These are phyloP conservation scores for Voacanga thouarsii DNA, from an alignment of 257 asterid species.

Conservation along the genomic window DNA sequence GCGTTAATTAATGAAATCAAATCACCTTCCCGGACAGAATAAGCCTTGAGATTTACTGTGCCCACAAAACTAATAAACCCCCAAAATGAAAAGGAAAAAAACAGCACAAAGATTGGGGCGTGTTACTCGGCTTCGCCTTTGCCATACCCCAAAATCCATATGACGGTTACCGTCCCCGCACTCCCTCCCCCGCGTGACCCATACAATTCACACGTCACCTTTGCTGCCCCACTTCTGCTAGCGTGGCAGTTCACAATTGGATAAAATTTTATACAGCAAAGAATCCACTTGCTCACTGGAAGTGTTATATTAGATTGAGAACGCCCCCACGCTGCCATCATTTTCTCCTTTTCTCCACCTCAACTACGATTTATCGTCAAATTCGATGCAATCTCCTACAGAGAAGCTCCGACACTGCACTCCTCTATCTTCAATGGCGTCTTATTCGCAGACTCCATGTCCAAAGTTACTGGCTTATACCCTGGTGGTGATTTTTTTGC, in stretches of 20 bases:
- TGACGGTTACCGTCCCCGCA: too few species aligned
- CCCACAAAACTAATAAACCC: not conserved
- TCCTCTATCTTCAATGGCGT: constrained; percentile 37
- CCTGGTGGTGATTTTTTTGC: constrained; percentile 2
- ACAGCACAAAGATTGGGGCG: not conserved
- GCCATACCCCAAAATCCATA: too few species aligned
- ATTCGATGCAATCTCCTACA: not conserved
- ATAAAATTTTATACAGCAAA: too few species aligned
- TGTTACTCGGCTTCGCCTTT: not conserved
- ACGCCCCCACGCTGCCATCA: not conserved
- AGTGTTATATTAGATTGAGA: not conserved
- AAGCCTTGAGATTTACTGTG: not conserved
- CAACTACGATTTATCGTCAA: not conserved
- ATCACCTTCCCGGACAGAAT: not conserved
- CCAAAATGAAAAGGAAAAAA: not conserved
- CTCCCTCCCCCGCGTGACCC: too few species aligned
- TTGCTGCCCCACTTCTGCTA: too few species aligned
- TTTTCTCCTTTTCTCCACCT: not conserved
- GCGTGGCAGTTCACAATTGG: too few species aligned
- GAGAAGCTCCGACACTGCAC: not conserved
- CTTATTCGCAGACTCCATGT: constrained; percentile 6
- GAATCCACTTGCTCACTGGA: not conserved
- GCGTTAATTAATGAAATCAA: not conserved
- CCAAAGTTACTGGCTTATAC: constrained; percentile 21
- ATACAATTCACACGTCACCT: not conserved